Percentiles rank a stretch among this genome's conserved stretches.
Evolutionary conservation across 2,329 filamentous ascomycete genomes (phyloP).

Genomic region (Amauroascus niger): DNA sequence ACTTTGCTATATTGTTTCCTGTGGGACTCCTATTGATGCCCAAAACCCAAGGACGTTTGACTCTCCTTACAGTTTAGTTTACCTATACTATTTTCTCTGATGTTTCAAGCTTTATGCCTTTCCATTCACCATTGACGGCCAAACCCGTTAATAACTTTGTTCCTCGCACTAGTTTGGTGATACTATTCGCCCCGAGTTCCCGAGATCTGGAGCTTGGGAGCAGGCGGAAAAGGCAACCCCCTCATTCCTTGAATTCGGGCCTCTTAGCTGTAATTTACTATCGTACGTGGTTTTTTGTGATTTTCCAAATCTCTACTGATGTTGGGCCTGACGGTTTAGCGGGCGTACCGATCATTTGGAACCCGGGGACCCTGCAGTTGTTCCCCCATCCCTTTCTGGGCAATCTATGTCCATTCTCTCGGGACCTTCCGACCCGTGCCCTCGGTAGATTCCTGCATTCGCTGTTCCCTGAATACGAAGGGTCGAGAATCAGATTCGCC

Average conservation of each 20-base stretch:
- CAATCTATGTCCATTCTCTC: not conserved
- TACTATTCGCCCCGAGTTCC: not conserved
- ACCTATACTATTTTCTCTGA: not conserved
- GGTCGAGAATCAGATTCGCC: no score
- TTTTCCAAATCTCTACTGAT: not conserved
- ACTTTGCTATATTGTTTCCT: no score
- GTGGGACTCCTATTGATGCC: not conserved
- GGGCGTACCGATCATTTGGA: not conserved
- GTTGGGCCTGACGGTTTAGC: not conserved
- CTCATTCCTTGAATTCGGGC: not conserved
- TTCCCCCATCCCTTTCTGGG: not conserved
- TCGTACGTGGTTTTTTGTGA: not conserved
- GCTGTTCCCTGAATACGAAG: not conserved
- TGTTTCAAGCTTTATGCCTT: not conserved
- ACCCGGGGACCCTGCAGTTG: not conserved
- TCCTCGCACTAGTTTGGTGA: not conserved
- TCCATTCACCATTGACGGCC: not conserved
- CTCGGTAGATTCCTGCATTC: not conserved
- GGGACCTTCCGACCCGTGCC: not conserved
- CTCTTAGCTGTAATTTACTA: not conserved
- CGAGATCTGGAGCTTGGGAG: not conserved
- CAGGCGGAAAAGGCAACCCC: slow-evolving; percentile 1
- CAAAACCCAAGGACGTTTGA: not conserved
- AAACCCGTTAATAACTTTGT: not conserved
- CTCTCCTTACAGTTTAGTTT: not conserved